Percentiles rank a stretch among this genome's conserved stretches.
phyloP scores from a whole-genome alignment of 164 flowering plant species.

The Kalanchoe fedtschenkoi region DNA sequence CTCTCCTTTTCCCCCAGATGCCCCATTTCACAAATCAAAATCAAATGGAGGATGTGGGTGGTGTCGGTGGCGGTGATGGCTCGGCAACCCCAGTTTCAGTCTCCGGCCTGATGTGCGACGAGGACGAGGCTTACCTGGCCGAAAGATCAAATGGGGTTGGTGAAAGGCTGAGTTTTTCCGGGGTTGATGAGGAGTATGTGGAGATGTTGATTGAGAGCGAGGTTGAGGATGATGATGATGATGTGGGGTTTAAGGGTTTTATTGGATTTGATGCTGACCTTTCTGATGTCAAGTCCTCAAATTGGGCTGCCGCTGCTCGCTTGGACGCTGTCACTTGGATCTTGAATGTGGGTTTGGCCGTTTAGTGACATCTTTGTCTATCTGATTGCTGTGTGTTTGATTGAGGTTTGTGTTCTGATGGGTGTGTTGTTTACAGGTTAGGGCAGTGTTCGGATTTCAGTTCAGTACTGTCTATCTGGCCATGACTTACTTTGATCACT shows the following conservation, averaged over 20 bases:
- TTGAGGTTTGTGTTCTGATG: neutral
- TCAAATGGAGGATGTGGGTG: no score
- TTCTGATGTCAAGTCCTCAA: neutral
- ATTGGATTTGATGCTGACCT: conserved; percentile 1
- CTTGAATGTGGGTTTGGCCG: neutral
- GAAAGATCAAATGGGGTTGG: neutral
- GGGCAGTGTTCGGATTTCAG: conserved; percentile 1
- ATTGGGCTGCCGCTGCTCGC: neutral
- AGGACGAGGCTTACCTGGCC: neutral
- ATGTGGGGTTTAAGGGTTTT: conserved; percentile 6
- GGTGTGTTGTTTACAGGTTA: neutral
- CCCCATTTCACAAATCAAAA: conserved; percentile 2
- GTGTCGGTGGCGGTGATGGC: neutral
- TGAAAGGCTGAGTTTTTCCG: neutral
- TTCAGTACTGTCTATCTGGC: conserved; percentile 1
- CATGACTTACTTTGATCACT: conserved; percentile 1
- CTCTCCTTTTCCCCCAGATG: neutral
- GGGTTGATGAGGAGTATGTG: conserved; percentile 4
- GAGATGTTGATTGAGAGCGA: neutral
- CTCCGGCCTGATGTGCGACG: neutral
- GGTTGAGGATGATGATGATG: neutral
- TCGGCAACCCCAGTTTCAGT: neutral
- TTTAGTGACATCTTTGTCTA: neutral
- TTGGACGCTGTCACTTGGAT: conserved; percentile 6
- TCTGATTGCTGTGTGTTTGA: no score